Evolutionary conservation across 106 monocot species (phyloP).

Genomic region (Phalaenopsis aphrodite): DNA sequence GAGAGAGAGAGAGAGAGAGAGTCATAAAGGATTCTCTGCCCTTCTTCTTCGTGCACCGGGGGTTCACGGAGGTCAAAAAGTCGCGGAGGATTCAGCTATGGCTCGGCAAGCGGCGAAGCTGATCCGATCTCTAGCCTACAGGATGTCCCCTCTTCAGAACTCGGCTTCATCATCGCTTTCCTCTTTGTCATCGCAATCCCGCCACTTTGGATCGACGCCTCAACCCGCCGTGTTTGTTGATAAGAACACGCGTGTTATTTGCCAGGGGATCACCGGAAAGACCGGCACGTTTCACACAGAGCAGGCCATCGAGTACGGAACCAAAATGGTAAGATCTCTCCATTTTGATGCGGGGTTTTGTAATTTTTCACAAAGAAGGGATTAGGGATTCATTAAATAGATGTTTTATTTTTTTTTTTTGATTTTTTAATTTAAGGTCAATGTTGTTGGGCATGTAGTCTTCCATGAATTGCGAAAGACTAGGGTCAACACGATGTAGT

Average conservation of each 20-base stretch:
- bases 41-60: not conserved
- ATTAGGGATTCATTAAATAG: not conserved
- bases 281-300: slow-evolving; percentile 99
- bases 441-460: not conserved
- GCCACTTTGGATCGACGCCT: slow-evolving; percentile 59
- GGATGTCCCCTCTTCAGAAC: slow-evolving; percentile 5
- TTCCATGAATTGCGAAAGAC: not conserved
- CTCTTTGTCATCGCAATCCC: slow-evolving; percentile 19
- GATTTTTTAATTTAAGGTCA: not conserved
- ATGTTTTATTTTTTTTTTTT: not conserved
- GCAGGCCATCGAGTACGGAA: slow-evolving; percentile 99
- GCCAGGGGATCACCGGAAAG: slow-evolving; percentile 99
- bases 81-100: slow-evolving; percentile 18
- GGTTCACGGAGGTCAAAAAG: not conserved
- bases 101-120: slow-evolving; percentile 51
- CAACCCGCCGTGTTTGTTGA: slow-evolving; percentile 89
- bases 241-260: slow-evolving; percentile 95
- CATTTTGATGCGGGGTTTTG: not conserved
- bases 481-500: not conserved
- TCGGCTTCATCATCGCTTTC: not conserved
- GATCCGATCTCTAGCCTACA: slow-evolving; percentile 28
- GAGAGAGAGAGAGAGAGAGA: not conserved
- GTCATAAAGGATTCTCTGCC: not conserved
- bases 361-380: not conserved
- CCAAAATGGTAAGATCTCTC: slow-evolving; percentile 61